Conservation (phyloP, 371 early-diverging fungal genomes). For the Rhizopus stolonifer region DNA sequence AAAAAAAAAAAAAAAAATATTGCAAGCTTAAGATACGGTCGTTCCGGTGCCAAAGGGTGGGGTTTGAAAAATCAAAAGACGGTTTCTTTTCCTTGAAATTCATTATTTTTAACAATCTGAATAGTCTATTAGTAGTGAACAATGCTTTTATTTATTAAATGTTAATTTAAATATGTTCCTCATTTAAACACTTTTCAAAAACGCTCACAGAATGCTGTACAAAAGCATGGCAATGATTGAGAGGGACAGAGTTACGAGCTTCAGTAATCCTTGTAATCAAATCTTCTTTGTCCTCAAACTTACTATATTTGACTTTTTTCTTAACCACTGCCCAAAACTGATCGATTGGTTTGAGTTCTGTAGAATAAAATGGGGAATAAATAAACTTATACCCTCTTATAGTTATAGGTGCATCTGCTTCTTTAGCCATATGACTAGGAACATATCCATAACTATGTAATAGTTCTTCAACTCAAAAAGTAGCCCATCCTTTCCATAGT, state of each 20-base stretch:
- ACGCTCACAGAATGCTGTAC: constrained; percentile 8
- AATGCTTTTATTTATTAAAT: constrained; percentile 1
- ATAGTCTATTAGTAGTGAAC: too few species aligned
- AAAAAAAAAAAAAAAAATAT: background rate
- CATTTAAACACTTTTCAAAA: constrained; percentile 18
- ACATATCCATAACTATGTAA: constrained; percentile 16
- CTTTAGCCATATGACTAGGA: constrained; percentile 9
- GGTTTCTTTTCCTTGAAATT: too few species aligned
- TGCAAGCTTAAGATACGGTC: too few species aligned
- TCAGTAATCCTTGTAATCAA: background rate
- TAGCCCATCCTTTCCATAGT: constrained; percentile 20
- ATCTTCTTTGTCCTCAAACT: background rate
- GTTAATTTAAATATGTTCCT: constrained; percentile 13
- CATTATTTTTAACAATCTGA: constrained; percentile 5
- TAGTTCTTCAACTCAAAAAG: constrained; percentile 15
- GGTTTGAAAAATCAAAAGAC: too few species aligned
- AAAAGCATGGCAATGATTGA: constrained; percentile 2
- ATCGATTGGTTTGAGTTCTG: constrained; percentile 4
- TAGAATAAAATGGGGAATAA: background rate
- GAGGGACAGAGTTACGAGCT: constrained; percentile 1
- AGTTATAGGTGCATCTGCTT: constrained; percentile 1
- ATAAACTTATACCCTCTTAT: background rate
- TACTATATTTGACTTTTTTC: constrained; percentile 1
- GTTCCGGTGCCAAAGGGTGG: too few species aligned
- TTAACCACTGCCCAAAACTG: constrained; percentile 1